Conservation (phyloP, 148 eudicot genomes). For the Arctostaphylos glauca region DNA sequence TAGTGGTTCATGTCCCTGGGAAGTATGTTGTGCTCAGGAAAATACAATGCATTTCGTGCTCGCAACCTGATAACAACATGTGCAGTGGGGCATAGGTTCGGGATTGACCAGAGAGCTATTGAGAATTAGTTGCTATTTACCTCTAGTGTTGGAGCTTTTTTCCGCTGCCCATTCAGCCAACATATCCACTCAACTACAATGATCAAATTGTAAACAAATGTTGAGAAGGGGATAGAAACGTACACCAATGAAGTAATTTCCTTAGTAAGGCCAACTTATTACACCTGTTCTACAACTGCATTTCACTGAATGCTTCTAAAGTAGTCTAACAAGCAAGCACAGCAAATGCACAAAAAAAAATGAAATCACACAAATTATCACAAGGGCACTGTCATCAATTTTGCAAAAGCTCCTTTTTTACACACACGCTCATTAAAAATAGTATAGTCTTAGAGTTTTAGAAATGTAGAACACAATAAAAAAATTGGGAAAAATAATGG, state of each 20-base stretch:
- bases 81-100: not conserved
- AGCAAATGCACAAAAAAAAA: not conserved
- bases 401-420: not conserved
- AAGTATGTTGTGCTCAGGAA: not conserved
- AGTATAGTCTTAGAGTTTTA: not conserved
- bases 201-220: not conserved
- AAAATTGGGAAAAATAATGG: not conserved
- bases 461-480: not conserved
- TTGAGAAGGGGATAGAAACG: not conserved
- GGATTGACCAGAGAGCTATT: not conserved
- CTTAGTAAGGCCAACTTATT: not conserved
- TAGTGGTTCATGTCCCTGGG: conserved; percentile 1
- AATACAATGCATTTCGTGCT: not conserved
- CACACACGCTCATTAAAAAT: not conserved
- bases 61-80: not conserved
- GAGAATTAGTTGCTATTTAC: conserved; percentile 33
- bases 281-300: not conserved
- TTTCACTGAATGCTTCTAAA: not conserved
- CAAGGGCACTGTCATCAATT: not conserved
- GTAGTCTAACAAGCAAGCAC: not conserved
- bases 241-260: not conserved
- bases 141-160: conserved; percentile 85
- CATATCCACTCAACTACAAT: conserved; percentile 96
- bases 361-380: not conserved
- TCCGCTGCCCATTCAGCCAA: conserved; percentile 97